Evolutionary conservation across 352 stramenopile species (phyloP), one percentile per base, ranked within the genome.

Genomic region (Stramenopiles sp.): DNA sequence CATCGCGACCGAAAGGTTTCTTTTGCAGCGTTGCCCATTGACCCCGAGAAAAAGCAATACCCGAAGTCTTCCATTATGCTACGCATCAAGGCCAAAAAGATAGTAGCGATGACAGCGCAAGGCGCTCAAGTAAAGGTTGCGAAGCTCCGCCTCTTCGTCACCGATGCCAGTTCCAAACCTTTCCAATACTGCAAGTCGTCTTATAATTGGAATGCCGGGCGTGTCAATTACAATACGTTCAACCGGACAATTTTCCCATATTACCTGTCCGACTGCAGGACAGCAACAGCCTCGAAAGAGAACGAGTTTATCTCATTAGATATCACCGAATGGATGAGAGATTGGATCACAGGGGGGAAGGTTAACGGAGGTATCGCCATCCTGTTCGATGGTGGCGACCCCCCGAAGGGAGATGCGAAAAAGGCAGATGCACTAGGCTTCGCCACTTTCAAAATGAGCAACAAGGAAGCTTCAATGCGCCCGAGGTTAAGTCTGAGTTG

Each of bases 351-450:
- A n/a, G n/a, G n/a, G n/a, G n/a, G n/a, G n/a, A n/a, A n/a, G n/a
- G 53, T 71, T 35, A 71, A 71, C 6, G 53, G 53, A 6, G 35
- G 1, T 33, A 71, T 71, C 33, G 53, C 53, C 33, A 71, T 71
- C 12, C 35, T 71, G 35, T 71, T 71, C 35, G 53, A 71, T 71
- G 53, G 53, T 6, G 53, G 53, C 35, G 53, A 31, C 2, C 53
- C 53, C 33, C n/a, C n/a, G n/a, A n/a, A n/a, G n/a, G 53, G 53
- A 4, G 35, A 71, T 4, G 35, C 2, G 4, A 6, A 4, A 2
- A 71, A 71, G 6, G 53, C 53, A 71, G 53, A 71, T 71, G 53
- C 53, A 35, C 31, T 71, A 4, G 53, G 53, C 33, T 71, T 71
- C 12, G 53, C 53, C 1, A 71, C 53, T 2, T 2, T 33, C 6